Evolutionary conservation across 352 stramenopile genomes (phyloP).

Genomic region (Phytophthora tubulina): DNA sequence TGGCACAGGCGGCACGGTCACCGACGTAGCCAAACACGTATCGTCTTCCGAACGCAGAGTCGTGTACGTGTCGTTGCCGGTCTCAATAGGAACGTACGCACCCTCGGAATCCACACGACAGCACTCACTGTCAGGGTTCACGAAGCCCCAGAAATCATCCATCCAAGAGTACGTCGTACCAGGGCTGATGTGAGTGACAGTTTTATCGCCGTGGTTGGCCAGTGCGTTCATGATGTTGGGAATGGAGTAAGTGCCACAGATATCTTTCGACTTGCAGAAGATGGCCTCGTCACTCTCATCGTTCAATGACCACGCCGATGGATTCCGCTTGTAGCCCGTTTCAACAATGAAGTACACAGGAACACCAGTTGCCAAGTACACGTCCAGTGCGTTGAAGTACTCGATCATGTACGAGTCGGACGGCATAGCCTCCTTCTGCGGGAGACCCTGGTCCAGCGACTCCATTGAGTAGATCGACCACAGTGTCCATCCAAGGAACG

Average conservation of each 20-base stretch:
- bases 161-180: slow-evolving; percentile 77
- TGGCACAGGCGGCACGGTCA: slow-evolving; percentile 55
- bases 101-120: slow-evolving; percentile 59
- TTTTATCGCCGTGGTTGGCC: slow-evolving; percentile 55
- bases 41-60: slow-evolving; percentile 39
- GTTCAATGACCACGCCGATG: slow-evolving; percentile 57
- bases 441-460: slow-evolving; percentile 61
- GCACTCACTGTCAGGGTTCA: slow-evolving; percentile 67
- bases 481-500: slow-evolving; percentile 57
- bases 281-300: slow-evolving; percentile 50
- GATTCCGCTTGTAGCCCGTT: too few relatives aligned
- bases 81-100: slow-evolving; percentile 59
- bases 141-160: slow-evolving; percentile 75
- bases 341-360: slow-evolving; percentile 78
- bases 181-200: slow-evolving; percentile 60
- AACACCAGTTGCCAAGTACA: slow-evolving; percentile 61
- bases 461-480: slow-evolving; percentile 68
- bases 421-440: slow-evolving; percentile 70
- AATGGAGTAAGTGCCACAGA: slow-evolving; percentile 62
- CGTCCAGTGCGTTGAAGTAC: slow-evolving; percentile 70
- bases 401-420: slow-evolving; percentile 75
- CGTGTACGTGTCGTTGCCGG: slow-evolving; percentile 59
- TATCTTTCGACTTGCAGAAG: slow-evolving; percentile 75
- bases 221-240: slow-evolving; percentile 68
- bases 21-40: slow-evolving; percentile 52